Evolutionary conservation across 495 filamentous ascomycete genomes (phyloP).

Genomic region (Penicillium pulvis): DNA sequence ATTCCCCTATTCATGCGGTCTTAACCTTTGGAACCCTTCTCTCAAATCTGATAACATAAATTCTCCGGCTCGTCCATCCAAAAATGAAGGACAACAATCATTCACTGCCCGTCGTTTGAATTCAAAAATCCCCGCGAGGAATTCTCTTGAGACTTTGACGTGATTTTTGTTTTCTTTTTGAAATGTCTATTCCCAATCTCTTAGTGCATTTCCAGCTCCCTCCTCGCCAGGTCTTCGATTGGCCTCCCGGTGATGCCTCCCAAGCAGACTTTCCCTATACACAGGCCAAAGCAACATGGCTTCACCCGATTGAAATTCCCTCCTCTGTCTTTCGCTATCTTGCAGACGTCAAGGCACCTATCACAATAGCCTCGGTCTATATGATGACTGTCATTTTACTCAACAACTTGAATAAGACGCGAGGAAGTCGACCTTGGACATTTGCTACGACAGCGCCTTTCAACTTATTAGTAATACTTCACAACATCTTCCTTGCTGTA

Average conservation of each 20-base stretch:
- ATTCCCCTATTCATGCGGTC: too few relatives aligned
- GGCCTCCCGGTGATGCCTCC: not conserved
- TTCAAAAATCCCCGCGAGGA: too few relatives aligned
- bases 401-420: not conserved
- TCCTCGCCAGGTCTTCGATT: not conserved
- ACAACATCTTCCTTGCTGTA: conserved; percentile 14
- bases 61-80: too few relatives aligned
- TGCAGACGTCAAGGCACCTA: not conserved
- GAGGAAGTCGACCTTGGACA: conserved; percentile 6
- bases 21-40: too few relatives aligned
- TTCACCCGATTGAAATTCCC: not conserved
- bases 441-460: conserved; percentile 12
- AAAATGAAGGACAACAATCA: too few relatives aligned
- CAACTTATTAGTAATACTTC: conserved; percentile 10
- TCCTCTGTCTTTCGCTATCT: not conserved
- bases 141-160: too few relatives aligned
- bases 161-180: too few relatives aligned
- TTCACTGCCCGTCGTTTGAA: too few relatives aligned
- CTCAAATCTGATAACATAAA: too few relatives aligned
- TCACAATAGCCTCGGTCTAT: not conserved
- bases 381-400: not conserved
- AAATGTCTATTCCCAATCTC: too few relatives aligned
- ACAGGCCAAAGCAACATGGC: not conserved
- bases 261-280: not conserved
- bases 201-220: not conserved